Evolutionary conservation across 1,284 basidiomycete species (phyloP), one percentile per base, ranked within the genome.

Genomic region (Ceratobasidium sp.): DNA sequence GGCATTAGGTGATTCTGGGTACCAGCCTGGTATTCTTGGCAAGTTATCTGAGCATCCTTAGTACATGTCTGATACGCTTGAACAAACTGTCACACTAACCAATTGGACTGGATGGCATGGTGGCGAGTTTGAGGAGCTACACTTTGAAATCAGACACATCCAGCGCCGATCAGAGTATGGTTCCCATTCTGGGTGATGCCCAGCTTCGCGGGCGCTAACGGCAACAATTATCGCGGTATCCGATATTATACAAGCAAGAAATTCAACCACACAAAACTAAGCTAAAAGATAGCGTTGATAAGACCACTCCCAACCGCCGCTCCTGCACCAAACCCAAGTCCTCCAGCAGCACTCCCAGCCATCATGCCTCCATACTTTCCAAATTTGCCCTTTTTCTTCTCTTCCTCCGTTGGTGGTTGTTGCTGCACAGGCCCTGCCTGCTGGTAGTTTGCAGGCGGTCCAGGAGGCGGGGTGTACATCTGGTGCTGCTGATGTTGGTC

Each of bases 271-370:
- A 60, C 8, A n/a, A 42, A 61, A 45, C 64, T 17, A 33, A n/a
- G 20, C 80, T 80, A 89, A 77, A 89, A 88, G 35, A 89, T 87
- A 0, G 88, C 84, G 31, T 79, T 79, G 45, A 85, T 79, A 45
- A 81, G 39, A 20, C 81, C 82, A 68, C 87, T 80, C 31, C 88
- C 88, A 75, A 88, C 82, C 56, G 87, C 87, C 76, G 87, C 82
- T 88, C 90, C 90, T 69, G 90, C 90, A 79, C 91, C 91, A 78
- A 92, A 92, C 10, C 91, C 91, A 69, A 90, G 87, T 81, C 92
- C 92, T 58, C 91, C 91, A 3, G 87, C 91, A 53, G 91, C 91
- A 61, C 90, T 88, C 63, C 88, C 86, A 3, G 90, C 90, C 85
- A 77, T 77, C 28, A 64, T 89, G 78, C 86, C 86, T 5, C 90